Evolutionary conservation across 2,329 filamentous ascomycete genomes (phyloP).

Genomic region (Fusarium mangiferae): DNA sequence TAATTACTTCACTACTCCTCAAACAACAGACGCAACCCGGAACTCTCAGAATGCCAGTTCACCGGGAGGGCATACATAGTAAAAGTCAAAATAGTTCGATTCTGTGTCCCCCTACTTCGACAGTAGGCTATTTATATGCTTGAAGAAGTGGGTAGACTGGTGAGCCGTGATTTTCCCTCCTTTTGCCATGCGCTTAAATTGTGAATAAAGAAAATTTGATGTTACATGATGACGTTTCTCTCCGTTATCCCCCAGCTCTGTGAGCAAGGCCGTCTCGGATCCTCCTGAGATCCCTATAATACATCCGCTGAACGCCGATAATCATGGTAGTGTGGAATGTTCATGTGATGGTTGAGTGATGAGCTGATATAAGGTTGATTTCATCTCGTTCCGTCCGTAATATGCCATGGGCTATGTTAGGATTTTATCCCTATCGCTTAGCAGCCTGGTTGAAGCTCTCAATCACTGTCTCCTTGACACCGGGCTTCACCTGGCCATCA

Average conservation of each 20-base stretch:
- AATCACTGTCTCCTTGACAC: constrained; percentile 54
- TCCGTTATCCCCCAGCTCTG: constrained; percentile 8
- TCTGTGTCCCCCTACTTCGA: constrained; percentile 15
- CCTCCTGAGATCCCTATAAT: constrained; percentile 40
- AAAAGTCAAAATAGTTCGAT: constrained; percentile 22
- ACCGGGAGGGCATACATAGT: not conserved
- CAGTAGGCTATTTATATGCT: constrained; percentile 5
- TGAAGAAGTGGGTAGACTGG: constrained; percentile 3
- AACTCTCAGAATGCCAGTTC: not conserved
- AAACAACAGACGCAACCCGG: not conserved
- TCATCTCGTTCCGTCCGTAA: not conserved
- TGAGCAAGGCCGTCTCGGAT: constrained; percentile 26
- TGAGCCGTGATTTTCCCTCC: constrained; percentile 22
- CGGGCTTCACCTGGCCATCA: constrained; percentile 30
- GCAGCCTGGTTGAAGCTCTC: constrained; percentile 53
- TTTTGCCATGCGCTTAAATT: constrained; percentile 26
- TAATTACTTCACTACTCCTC: not conserved
- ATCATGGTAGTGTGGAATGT: constrained; percentile 38
- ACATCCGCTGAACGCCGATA: constrained; percentile 46
- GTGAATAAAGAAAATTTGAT: constrained; percentile 31
- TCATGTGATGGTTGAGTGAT: constrained; percentile 29
- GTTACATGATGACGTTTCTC: constrained; percentile 37
- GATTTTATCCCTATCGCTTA: constrained; percentile 42
- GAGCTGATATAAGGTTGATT: constrained; percentile 21
- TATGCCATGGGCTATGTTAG: not conserved